Evolutionary conservation across 1,284 basidiomycete genomes (phyloP), one percentile per base, ranked within the genome.

Genomic region (Trametes hirsuta): DNA sequence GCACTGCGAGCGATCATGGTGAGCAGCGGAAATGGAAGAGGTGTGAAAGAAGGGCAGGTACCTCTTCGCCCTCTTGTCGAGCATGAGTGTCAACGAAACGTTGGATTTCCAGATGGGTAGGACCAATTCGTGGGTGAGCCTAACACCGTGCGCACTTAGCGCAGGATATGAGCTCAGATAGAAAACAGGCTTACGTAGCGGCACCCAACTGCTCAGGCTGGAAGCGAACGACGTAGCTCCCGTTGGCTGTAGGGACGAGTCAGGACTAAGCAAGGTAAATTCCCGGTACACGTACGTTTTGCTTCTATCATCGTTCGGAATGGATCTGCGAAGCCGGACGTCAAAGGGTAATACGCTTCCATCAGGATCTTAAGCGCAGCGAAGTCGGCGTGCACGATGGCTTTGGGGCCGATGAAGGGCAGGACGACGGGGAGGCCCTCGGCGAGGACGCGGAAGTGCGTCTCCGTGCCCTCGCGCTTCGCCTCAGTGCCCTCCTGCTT

Each of bases 11-110:
- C 22, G 12, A 46, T 35, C 55, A 58, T 12, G 56, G 41, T 30
- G 48, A 24, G 35, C 12, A 3, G 2, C 37, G 2, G 18, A 18
- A 18, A 18, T 40, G n/a, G 34, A 22, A 15, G n/a, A 5, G 42
- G 14, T 14, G 9, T 36, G 2, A 40, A 22, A 11, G 30, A 41
- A 15, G 8, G 4, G n/a, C 15, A 71, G 76, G 24, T 59, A 93
- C 94, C 88, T 93, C 77, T 97, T 97, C 37, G 94, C 93, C 69
- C 91, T 91, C 76, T 97, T 98, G 76, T 97, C 94, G 61, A 97
- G 87, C 91, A 98, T 95, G 58, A 97, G 80, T 4, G 90, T 87
- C 58, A 96, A 75, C 1, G 93, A 95, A 15, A 88, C 85, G 63
- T 88, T 90, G 1, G 93, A 94, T 75, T 93, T 94, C 96, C 95